Evolutionary conservation across 1,139 yeast genomes (phyloP), one percentile per base, ranked within the genome.

Genomic region (Yarrowia galli): DNA sequence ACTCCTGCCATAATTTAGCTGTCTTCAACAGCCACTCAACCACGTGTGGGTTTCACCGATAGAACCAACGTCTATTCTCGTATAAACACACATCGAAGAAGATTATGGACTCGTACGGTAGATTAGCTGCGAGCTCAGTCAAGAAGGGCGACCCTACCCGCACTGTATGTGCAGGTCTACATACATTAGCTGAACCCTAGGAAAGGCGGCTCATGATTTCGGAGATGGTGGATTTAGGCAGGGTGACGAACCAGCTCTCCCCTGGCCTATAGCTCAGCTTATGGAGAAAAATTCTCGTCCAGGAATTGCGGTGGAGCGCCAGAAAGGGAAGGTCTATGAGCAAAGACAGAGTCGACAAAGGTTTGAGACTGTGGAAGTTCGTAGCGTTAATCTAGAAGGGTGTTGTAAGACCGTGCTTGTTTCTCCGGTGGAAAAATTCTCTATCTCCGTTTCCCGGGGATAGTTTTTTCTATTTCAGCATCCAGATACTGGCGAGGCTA

Each of bases 371-470:
- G 36, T 48, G 35, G 54, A 18, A 28, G 38, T 12, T 32, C 12
- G 23, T 18, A 28, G 23, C 23, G 54, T 18, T 12, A 49, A 32
- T 49, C 38, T 32, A 49, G 54, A 25, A 25, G 53, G 13, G 38
- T 10, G 22, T 49, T 49, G 38, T 28, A 49, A 12, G 13, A 23
- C 51, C 23, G 20, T 46, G 16, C 7, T 23, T 32, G 28, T 49
- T 32, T 49, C 54, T 49, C 54, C n/a, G 54, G 28, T 32, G 18
- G 48, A 49, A 32, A 28, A 49, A n/a, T 43, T 43, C 48, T 43
- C 25, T 13, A 6, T 20, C 23, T 18, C 45, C 5, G 28, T 18
- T 40, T 18, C 45, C 6, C 22, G 13, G 13, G 13, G 22, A 4
- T 40, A 38, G 18, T 35, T 3, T 3, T 15, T 10, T 10, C 38